These are phyloP conservation scores for Deinandra increscens DNA, from an alignment of 129 eudicot species.

Conservation along the genomic window DNA sequence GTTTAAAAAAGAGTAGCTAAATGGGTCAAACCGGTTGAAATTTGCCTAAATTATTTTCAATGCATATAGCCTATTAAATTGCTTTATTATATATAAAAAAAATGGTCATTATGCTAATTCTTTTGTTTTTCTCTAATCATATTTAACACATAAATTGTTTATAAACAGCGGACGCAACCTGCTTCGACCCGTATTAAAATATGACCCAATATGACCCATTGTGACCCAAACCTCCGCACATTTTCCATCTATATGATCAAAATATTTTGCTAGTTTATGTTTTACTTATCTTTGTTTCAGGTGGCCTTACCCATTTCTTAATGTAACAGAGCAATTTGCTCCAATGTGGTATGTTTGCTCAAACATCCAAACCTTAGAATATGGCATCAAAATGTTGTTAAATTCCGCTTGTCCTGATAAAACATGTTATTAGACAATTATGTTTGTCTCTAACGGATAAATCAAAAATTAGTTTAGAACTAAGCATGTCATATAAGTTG, in stretches of 20 bases:
- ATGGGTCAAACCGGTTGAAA: background rate
- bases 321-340: constrained; percentile 51
- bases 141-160: background rate
- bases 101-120: background rate
- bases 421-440: background rate
- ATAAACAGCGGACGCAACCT: background rate
- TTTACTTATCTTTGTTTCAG: constrained; percentile 40
- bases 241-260: background rate
- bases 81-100: background rate
- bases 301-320: constrained; percentile 96
- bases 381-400: background rate
- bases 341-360: constrained; percentile 63
- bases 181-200: background rate
- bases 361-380: background rate
- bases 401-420: background rate
- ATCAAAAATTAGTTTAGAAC: background rate
- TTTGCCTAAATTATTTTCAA: background rate
- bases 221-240: background rate
- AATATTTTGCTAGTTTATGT: constrained; percentile 1
- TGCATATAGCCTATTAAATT: background rate
- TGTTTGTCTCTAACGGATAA: background rate
- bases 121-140: background rate
- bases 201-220: background rate
- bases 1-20: background rate
- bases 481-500: background rate